Evolutionary conservation across 2,329 filamentous ascomycete genomes (phyloP), one percentile per base, ranked within the genome.

Genomic region (Aureobasidium sp.): DNA sequence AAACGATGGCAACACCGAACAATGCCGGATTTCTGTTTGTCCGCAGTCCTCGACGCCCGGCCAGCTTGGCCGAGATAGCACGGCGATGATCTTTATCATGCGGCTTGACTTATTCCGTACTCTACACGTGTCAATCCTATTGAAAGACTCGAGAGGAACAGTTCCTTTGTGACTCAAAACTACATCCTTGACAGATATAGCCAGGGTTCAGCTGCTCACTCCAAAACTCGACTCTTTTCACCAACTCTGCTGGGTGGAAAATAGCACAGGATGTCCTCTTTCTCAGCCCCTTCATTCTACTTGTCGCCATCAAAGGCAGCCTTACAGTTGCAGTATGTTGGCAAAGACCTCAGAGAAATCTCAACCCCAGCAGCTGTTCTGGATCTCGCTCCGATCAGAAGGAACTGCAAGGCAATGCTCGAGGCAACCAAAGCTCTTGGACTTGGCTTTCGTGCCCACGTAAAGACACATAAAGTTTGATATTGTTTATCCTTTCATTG

Each of bases 381-480:
- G 15, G 88, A 93, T 69, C 71, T 84, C 11, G 83, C 84, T 3
- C 84, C 86, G 43, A 74, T 90, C 25, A 77, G 81, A 59, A 75
- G 79, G 51, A 90, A 93, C 68, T 93, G 89, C 72, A 73, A 77
- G 62, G 77, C 82, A 37, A 92, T 94, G 87, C 80, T 90, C 7
- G 76, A 84, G 13, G 82, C 87, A 0, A 80, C 81, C 15, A 70
- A 79, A 42, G 74, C 74, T 53, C 73, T 92, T 15, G 77, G 79
- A 0, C 77, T 92, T 25, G 80, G 79, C 7, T 93, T 90, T 76
- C 78, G 89, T 61, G 85, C 87, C 1, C 89, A 94, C 70, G 84
- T 93, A 62, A 94, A 94, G 74, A 91, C 88, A 23, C 89, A 94
- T 72, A 94, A 94, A 77, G 87, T 86, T 73, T 60, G 68, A 19